Evolutionary conservation across 2,329 filamentous ascomycete species (phyloP).

Genomic region (Cucurbitaria berberidis): DNA sequence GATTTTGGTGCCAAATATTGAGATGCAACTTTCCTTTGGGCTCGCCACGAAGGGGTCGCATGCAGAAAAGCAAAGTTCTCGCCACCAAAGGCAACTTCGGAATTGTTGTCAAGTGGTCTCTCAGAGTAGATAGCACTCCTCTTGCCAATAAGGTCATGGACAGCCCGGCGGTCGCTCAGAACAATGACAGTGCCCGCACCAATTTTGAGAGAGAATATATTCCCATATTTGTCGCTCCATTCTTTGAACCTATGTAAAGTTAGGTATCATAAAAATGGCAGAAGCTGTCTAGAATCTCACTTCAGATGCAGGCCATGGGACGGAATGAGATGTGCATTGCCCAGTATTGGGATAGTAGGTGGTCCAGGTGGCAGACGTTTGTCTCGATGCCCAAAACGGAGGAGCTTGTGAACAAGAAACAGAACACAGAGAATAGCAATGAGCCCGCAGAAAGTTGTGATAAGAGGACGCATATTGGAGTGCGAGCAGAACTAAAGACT

Average conservation of each 20-base stretch:
- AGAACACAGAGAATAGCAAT: neutral
- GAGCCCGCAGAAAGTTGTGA: neutral
- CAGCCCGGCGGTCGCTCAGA: constrained; percentile 20
- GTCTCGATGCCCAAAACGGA: constrained; percentile 14
- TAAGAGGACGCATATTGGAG: too few relatives aligned
- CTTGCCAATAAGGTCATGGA: constrained; percentile 28
- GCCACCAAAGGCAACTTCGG: constrained; percentile 9
- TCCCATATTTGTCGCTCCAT: constrained; percentile 28
- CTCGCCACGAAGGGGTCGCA: neutral
- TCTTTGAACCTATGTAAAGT: constrained; percentile 31
- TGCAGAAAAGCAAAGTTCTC: constrained; percentile 30
- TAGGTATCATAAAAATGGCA: too few relatives aligned
- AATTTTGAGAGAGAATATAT: constrained; percentile 27
- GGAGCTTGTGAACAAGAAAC: neutral
- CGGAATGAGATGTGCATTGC: constrained; percentile 31
- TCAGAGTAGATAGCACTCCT: constrained; percentile 21
- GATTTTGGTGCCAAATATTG: neutral
- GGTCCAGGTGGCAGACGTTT: constrained; percentile 36
- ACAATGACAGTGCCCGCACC: constrained; percentile 27
- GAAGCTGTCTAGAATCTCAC: too few relatives aligned
- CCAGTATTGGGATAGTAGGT: constrained; percentile 33
- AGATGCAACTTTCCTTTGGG: neutral
- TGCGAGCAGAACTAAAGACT: too few relatives aligned
- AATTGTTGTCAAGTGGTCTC: constrained; percentile 22
- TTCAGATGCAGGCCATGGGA: constrained; percentile 24